Conservation (phyloP, 305 asterid species). For the Fraxinus baroniana region DNA sequence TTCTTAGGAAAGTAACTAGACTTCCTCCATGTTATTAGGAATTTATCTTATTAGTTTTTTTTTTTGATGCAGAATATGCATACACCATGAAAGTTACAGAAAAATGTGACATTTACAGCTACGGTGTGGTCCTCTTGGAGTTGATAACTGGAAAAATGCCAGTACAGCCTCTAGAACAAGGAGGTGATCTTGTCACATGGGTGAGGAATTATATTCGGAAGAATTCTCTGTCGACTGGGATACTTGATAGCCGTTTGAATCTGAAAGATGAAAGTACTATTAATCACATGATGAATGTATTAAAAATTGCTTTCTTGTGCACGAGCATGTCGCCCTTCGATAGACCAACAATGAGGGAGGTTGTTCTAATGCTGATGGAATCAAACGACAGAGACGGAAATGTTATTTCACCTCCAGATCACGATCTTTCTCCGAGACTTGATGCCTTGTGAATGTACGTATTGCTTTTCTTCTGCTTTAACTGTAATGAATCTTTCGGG, state of each 20-base stretch:
- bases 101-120: slow-evolving; percentile 91
- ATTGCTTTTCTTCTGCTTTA: slow-evolving; percentile 20
- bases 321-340: slow-evolving; percentile 66
- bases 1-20: background rate
- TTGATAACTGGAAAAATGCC: slow-evolving; percentile 81
- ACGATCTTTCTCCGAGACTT: slow-evolving; percentile 41
- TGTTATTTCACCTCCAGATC: slow-evolving; percentile 46
- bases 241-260: slow-evolving; percentile 64
- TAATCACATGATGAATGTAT: slow-evolving; percentile 69
- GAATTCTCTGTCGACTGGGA: slow-evolving; percentile 57
- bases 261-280: slow-evolving; percentile 43
- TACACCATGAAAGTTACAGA: slow-evolving; percentile 97
- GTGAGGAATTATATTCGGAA: slow-evolving; percentile 53
- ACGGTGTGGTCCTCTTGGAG: slow-evolving; percentile 86
- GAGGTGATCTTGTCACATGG: slow-evolving; percentile 84
- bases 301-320: slow-evolving; percentile 80
- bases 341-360: slow-evolving; percentile 86
- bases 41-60: background rate
- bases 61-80: slow-evolving; percentile 69
- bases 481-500: slow-evolving; percentile 26
- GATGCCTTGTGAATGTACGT: slow-evolving; percentile 41
- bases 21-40: background rate
- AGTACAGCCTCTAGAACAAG: slow-evolving; percentile 81
- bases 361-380: slow-evolving; percentile 79
- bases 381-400: slow-evolving; percentile 62